Percentiles rank a stretch among this genome's conserved stretches.
phyloP scores from a whole-genome alignment of 2,329 filamentous ascomycete species.

The Talaromyces atroroseus region DNA sequence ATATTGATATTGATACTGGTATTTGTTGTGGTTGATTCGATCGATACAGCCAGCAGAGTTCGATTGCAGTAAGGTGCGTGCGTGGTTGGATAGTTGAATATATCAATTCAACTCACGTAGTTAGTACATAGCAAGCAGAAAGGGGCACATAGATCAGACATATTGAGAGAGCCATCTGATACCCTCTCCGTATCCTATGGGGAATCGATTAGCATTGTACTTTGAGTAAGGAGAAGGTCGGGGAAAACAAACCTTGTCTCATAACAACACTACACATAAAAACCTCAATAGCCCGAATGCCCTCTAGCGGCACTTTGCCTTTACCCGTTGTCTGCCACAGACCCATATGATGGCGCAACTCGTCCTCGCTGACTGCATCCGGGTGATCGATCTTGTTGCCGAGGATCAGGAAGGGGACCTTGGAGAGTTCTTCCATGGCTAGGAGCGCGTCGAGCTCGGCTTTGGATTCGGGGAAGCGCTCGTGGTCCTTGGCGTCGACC shows the following conservation, averaged over 20 bases:
- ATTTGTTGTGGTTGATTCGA: not conserved
- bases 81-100: no score
- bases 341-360: conserved; percentile 84
- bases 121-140: not conserved
- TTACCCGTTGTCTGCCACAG: conserved; percentile 96
- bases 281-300: conserved; percentile 89
- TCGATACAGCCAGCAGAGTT: not conserved
- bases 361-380: conserved; percentile 89
- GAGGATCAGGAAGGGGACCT: conserved; percentile 92
- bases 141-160: conserved; percentile 50
- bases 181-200: conserved; percentile 74
- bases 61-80: no score
- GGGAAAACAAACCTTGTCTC: conserved; percentile 66
- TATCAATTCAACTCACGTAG: not conserved
- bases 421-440: conserved; percentile 91
- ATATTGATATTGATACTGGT: not conserved
- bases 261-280: conserved; percentile 99
- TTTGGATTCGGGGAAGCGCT: conserved; percentile 90
- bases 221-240: not conserved
- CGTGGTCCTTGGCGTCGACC: conserved; percentile 94
- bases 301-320: conserved; percentile 87
- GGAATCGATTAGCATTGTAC: conserved; percentile 4
- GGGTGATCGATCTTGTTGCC: conserved; percentile 99
- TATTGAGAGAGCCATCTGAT: conserved; percentile 93
- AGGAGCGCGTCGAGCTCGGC: conserved; percentile 93